These are phyloP conservation scores for Mrakia gelida DNA, from an alignment of 768 basidiomycete genomes.

Conservation along the genomic window DNA sequence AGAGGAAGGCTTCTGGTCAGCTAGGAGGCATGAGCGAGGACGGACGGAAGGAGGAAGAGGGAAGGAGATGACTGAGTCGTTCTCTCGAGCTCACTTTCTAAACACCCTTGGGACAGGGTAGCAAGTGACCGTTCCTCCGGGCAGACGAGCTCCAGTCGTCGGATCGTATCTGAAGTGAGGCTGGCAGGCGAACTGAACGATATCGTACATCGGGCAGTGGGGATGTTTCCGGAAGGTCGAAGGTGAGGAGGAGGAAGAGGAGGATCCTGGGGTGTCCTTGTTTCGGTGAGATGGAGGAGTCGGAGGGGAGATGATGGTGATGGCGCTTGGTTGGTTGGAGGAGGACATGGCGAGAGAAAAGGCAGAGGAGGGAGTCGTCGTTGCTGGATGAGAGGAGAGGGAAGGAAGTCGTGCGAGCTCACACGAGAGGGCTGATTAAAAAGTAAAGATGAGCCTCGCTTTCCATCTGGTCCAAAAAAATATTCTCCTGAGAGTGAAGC, in stretches of 20 bases:
- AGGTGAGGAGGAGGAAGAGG: neutral
- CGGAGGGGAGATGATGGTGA: slow-evolving; percentile 7
- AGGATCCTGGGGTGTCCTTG: neutral
- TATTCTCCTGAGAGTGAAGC: no score
- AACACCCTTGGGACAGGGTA: slow-evolving; percentile 27
- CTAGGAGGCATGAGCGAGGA: neutral
- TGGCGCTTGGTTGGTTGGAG: neutral
- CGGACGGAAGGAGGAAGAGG: neutral
- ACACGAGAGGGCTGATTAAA: neutral
- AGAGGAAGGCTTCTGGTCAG: neutral
- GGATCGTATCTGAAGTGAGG: slow-evolving; percentile 23
- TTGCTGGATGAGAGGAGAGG: neutral
- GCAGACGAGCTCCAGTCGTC: slow-evolving; percentile 18
- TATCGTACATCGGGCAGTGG: slow-evolving; percentile 27
- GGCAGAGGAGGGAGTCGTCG: neutral
- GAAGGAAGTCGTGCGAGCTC: neutral
- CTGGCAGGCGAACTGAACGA: slow-evolving; percentile 27
- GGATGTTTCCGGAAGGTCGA: neutral
- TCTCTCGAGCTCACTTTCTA: slow-evolving; percentile 30
- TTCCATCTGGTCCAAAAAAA: neutral
- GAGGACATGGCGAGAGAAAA: neutral
- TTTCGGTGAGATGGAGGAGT: neutral
- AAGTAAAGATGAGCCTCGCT: neutral
- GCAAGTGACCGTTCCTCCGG: slow-evolving; percentile 23
- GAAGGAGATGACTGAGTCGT: neutral